Evolutionary conservation across 306 rosid species (phyloP).

Genomic region (Dicorynia guianensis): DNA sequence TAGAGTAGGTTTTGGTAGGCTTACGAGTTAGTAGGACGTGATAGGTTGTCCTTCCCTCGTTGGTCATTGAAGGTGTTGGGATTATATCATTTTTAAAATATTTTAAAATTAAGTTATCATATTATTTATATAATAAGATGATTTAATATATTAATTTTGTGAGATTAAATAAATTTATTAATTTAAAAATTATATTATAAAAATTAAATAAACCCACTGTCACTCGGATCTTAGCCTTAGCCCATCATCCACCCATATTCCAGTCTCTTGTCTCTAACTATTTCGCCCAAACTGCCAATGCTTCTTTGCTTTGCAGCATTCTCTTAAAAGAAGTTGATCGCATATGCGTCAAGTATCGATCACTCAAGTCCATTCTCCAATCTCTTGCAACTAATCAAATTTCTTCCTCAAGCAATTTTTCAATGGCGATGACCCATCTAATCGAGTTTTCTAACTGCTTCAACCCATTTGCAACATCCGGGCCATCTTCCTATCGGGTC

Average conservation of each 20-base stretch:
- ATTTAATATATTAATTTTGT: too few relatives aligned
- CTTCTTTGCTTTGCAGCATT: conserved; percentile 64
- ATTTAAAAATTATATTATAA: too few relatives aligned
- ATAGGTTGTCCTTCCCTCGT: too few relatives aligned
- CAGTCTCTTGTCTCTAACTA: conserved; percentile 58
- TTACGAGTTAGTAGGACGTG: too few relatives aligned
- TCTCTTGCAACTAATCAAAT: not conserved
- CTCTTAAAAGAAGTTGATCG: conserved; percentile 59
- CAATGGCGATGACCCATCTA: conserved; percentile 15
- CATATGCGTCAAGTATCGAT: conserved; percentile 51
- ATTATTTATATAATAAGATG: too few relatives aligned
- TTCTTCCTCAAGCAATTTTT: not conserved
- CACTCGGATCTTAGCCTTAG: conserved; percentile 38
- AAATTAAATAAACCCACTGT: too few relatives aligned
- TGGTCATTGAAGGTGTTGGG: too few relatives aligned
- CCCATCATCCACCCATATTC: conserved; percentile 40
- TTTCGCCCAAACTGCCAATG: conserved; percentile 67
- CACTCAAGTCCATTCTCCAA: conserved; percentile 46
- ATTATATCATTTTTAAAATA: too few relatives aligned
- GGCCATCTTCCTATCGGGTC: conserved; percentile 28
- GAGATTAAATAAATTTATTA: too few relatives aligned
- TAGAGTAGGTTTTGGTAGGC: too few relatives aligned
- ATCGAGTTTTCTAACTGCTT: conserved; percentile 36
- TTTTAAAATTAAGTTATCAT: too few relatives aligned
- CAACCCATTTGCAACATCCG: conserved; percentile 38